Base-by-base conservation (phyloP, 2,329 filamentous ascomycete species). In the Lachnellula willkommii region DNA sequence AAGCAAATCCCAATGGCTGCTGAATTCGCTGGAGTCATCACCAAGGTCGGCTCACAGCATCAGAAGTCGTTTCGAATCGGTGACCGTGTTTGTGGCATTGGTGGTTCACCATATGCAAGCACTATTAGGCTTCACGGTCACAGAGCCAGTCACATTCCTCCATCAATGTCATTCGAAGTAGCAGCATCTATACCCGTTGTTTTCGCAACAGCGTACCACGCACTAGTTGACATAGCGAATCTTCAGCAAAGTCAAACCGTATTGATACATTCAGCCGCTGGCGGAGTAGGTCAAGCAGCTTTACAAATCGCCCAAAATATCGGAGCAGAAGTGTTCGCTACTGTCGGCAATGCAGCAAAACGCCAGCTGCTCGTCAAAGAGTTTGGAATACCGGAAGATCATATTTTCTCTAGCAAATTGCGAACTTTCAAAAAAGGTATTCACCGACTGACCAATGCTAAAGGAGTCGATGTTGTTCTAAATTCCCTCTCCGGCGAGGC, bases 161-260 rank as follows among this genome's bases (percentile, higher is more conserved):
- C 43, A 62, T 66, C 15, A 50, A 53, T 60, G 32, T 20, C 57
- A 5, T 60, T 55, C 20, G 50, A 35, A 32, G 45, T n/a, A 14
- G 58, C 53, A 8, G 74, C 74, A 1, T 61, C 73, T 14, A 63
- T 72, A 6, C 73, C 75, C 0, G 72, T 75, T 2, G 68, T 72
- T 1, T 72, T 73, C 48, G 60, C 72, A 24, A 72, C 74, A 5
- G 78, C 77, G 1, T 72, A 73, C 54, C 73, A 79, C 56, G 71
- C 70, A 3, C 63, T 82, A 7, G 63, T 70, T 9, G 65, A 75
- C 28, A 53, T 75, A 8, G 75, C 70, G 12, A 65, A 69, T 0
- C 64, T 79, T 0, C 55, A 65, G 12, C 62, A 68, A 3, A 72
- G 72, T 12, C 53, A 64, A 35, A 40, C 56, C 12, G 52, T 64